These are phyloP conservation scores for Didymella glomerata DNA, from an alignment of 2,329 filamentous ascomycete genomes.

Conservation along the genomic window DNA sequence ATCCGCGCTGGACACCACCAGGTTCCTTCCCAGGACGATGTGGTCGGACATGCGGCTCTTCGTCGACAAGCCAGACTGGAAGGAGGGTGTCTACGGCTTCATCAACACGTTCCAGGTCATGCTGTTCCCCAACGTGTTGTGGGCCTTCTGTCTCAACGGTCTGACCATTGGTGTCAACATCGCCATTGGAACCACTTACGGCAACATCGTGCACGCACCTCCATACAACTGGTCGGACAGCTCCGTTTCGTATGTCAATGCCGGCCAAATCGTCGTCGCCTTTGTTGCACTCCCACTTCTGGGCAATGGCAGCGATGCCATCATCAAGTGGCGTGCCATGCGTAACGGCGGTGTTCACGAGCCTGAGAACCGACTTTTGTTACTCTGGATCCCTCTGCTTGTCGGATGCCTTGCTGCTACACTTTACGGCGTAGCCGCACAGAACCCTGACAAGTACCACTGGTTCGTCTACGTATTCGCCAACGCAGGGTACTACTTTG, in stretches of 20 bases:
- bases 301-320: constrained; percentile 27
- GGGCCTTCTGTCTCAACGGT: constrained; percentile 34
- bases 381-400: constrained; percentile 51
- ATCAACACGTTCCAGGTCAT: neutral
- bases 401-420: constrained; percentile 36
- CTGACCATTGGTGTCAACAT: constrained; percentile 36
- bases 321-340: constrained; percentile 48
- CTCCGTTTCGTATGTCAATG: neutral
- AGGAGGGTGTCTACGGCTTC: neutral
- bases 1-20: neutral
- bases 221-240: neutral
- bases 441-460: neutral
- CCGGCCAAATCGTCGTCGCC: neutral
- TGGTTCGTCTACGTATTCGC: neutral
- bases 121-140: constrained; percentile 14
- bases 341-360: constrained; percentile 49
- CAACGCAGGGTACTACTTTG: neutral
- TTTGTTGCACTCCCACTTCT: neutral
- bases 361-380: constrained; percentile 53
- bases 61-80: neutral
- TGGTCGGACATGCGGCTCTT: neutral
- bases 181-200: constrained; percentile 34
- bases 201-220: constrained; percentile 24
- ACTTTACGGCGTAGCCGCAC: constrained; percentile 5
- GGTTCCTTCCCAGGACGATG: neutral